Percentiles rank a stretch among this genome's conserved stretches.
Evolutionary conservation across 1,139 yeast genomes (phyloP).

Genomic region (Blastobotrys indianensis): DNA sequence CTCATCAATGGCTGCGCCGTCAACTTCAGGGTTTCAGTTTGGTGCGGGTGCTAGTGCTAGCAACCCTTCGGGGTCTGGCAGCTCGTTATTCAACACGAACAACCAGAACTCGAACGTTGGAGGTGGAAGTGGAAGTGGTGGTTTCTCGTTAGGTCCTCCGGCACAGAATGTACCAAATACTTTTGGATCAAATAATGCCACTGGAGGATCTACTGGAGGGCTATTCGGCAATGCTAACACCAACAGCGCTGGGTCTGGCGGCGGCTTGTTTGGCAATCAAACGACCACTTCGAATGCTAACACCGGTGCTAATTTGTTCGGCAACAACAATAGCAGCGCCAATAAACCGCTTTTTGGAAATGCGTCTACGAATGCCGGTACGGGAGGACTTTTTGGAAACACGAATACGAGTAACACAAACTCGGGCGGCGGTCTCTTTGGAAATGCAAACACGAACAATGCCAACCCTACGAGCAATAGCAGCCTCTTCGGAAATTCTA

Average conservation of each 20-base stretch:
- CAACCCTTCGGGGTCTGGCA: no score
- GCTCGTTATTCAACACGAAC: no score
- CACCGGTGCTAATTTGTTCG: constrained; percentile 28
- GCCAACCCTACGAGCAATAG: background rate
- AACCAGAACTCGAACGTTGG: no score
- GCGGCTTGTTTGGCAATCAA: constrained; percentile 17
- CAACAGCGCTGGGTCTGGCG: constrained; percentile 15
- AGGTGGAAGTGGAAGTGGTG: background rate
- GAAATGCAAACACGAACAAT: constrained; percentile 12
- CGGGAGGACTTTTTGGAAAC: constrained; percentile 16
- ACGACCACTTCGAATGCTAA: constrained; percentile 2
- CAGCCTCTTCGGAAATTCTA: background rate
- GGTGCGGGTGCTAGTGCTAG: background rate
- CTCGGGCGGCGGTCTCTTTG: constrained; percentile 20
- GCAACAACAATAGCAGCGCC: constrained; percentile 19
- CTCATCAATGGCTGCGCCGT: constrained; percentile 10
- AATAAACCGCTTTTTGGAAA: constrained; percentile 23
- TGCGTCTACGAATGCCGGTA: constrained; percentile 23
- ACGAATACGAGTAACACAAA: constrained; percentile 15
- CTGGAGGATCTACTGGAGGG: constrained; percentile 9
- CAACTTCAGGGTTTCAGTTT: constrained; percentile 2
- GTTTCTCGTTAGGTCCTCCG: constrained; percentile 2
- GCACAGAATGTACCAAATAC: background rate
- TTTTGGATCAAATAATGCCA: constrained; percentile 2
- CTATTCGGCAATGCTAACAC: constrained; percentile 15